Base-by-base conservation (phyloP, 169 alveolate species). In the Eimeria maxima region DNA sequence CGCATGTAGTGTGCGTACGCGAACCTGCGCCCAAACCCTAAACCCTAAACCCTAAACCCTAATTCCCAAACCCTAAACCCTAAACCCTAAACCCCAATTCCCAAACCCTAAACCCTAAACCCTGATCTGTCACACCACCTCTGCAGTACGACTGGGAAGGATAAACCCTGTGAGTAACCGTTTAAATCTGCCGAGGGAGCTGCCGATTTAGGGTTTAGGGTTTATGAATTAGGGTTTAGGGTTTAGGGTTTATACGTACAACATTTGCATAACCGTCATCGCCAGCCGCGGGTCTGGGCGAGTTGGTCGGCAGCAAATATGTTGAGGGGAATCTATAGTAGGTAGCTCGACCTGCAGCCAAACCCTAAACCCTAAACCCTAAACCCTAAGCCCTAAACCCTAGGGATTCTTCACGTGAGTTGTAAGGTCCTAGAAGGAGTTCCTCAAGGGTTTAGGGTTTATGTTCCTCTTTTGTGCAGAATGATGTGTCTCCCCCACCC, bases 1-100 rank as follows among this genome's bases (percentile, higher is more conserved):
- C 95, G 3, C 95, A 90, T 90, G 44, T 67, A 69, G 89, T 90
- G 95, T n/a, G 90, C 95, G 27, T 90, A 90, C n/a, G 80, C 95
- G n/a, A 65, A 90, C 89, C 95, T 90, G 55, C 18, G 16, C 86
- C 13, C 57, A 42, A 33, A 74, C 86, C 86, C 86, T 74, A 74
- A 74, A 74, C 86, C 86, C 57, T 74, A 44, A 74, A 74, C 78
- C 78, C 78, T 69, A 67, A 67, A 67, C 78, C 78, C 78, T 67
- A 67, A 29, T n/a, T 16, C 78, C 44, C 13, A 50, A 24, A 67
- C 78, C 67, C 67, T 57, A 57, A 57, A 57, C 22, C 67, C 67
- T 57, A 57, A 16, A 57, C 67, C 67, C 67, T 57, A 57, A 57
- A 57, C 67, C 67, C 67, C 16, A 16, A 16, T 13, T 3, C 14